Percentiles rank a stretch among this genome's conserved stretches.
These are phyloP conservation scores for Hyaloscypha finlandica DNA, from an alignment of 495 filamentous ascomycete genomes.

Conservation along the genomic window DNA sequence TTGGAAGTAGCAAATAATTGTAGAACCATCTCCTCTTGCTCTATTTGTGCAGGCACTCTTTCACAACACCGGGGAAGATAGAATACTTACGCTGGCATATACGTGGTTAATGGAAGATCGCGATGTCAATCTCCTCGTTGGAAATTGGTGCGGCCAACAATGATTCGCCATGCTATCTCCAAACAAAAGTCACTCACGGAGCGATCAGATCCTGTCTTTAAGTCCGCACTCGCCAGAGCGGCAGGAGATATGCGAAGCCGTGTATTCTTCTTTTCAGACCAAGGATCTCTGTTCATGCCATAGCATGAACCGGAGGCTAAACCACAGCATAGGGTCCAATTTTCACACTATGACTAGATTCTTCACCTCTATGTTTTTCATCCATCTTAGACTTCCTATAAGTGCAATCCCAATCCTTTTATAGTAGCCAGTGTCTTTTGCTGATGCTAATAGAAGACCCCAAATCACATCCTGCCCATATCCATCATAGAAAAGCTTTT, in stretches of 20 bases:
- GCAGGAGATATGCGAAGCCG: background rate
- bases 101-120: background rate
- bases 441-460: conserved; percentile 1
- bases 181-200: conserved; percentile 1
- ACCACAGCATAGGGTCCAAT: background rate
- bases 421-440: background rate
- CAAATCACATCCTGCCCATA: background rate
- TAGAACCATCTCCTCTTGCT: no score
- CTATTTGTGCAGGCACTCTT: background rate
- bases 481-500: conserved; percentile 1
- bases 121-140: background rate
- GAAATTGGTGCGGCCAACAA: background rate
- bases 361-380: background rate
- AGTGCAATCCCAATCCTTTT: background rate
- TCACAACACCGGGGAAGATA: background rate
- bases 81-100: background rate
- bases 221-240: background rate
- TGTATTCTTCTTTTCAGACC: background rate
- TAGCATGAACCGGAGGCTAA: background rate
- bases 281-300: background rate
- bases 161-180: conserved; percentile 1
- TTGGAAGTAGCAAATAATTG: no score
- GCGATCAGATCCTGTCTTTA: background rate
- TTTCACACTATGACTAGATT: conserved; percentile 1
- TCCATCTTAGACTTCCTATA: background rate